Conservation (phyloP, 192 early-diverging fungal genomes). For the Phycomyces nitens region DNA sequence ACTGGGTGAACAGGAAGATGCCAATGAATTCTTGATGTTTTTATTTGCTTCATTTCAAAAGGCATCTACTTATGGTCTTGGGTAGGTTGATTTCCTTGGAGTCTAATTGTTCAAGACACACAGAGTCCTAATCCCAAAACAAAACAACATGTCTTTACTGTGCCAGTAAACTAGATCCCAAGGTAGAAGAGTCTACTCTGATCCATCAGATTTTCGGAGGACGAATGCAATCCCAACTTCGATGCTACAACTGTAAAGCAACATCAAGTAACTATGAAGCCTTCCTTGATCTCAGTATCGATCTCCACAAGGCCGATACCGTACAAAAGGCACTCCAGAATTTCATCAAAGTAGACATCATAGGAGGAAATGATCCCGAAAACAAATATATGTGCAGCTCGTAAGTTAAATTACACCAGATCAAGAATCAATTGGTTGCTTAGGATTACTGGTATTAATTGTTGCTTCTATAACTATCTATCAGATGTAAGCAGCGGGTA, state of each 20-base stretch:
- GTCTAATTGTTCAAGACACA: no score
- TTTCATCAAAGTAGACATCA: constrained; percentile 67
- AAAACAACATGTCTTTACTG: no score
- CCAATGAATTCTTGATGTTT: constrained; percentile 81
- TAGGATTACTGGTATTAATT: background rate
- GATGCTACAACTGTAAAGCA: constrained; percentile 66
- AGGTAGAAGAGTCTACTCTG: constrained; percentile 71
- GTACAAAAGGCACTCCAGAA: constrained; percentile 65
- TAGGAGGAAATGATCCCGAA: constrained; percentile 38
- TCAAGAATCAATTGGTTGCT: no score
- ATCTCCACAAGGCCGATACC: constrained; percentile 61
- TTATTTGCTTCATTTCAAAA: constrained; percentile 72
- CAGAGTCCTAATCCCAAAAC: no score
- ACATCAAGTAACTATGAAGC: constrained; percentile 77
- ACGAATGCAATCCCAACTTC: constrained; percentile 73
- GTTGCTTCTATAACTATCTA: no score
- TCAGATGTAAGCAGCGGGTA: constrained; percentile 71
- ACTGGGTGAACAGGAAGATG: constrained; percentile 82
- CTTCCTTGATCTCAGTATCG: constrained; percentile 74
- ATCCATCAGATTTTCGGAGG: constrained; percentile 84
- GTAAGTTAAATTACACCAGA: constrained; percentile 35
- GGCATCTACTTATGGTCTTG: constrained; percentile 46
- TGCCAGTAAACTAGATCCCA: constrained; percentile 59
- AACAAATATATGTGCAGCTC: constrained; percentile 79
- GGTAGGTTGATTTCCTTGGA: constrained; percentile 15